phyloP scores from a whole-genome alignment of 768 basidiomycete genomes.

The Hericium alpestre region DNA sequence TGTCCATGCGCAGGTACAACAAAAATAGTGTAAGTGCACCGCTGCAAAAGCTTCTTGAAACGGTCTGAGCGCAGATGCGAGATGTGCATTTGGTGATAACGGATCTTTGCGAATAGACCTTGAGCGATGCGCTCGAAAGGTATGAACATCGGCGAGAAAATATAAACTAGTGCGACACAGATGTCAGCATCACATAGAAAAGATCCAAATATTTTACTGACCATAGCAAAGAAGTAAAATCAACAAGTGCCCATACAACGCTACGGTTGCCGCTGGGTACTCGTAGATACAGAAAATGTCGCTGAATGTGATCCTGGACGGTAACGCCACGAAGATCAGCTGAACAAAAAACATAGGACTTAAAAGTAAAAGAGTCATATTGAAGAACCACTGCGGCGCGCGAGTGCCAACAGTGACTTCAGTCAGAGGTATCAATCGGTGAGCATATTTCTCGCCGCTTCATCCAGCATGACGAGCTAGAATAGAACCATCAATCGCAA shows the following conservation, averaged over 20 bases:
- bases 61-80: background rate
- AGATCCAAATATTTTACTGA: background rate
- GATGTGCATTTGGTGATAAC: background rate
- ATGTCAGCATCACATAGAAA: background rate
- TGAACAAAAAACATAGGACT: background rate
- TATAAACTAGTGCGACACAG: background rate
- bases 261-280: background rate
- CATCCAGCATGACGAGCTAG: background rate
- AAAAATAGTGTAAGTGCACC: background rate
- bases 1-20: background rate
- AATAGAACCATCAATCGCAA: background rate
- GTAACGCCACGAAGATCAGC: background rate
- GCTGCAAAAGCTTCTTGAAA: background rate
- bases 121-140: background rate
- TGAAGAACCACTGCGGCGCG: background rate
- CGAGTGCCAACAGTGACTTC: background rate
- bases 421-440: background rate
- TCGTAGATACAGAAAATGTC: background rate
- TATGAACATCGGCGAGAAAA: background rate
- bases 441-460: background rate
- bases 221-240: background rate
- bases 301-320: background rate
- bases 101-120: background rate
- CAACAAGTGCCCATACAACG: background rate
- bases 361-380: background rate